Percentiles rank a stretch among this genome's conserved stretches.
These are phyloP conservation scores for Hemisphaericaspora xylofermentans DNA, from an alignment of 1,139 yeast species.

Conservation along the genomic window DNA sequence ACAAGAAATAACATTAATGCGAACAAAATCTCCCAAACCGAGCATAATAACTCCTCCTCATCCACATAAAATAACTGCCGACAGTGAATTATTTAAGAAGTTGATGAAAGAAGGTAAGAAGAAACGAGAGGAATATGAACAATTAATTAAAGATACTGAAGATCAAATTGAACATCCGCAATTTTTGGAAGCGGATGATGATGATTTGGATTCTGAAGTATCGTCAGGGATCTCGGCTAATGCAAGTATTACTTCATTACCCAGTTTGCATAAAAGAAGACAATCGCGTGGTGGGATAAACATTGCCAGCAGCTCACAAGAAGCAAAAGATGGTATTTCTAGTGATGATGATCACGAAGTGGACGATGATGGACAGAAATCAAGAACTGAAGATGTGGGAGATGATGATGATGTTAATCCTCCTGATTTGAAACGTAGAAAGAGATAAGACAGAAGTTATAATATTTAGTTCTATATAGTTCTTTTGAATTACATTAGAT, in stretches of 20 bases:
- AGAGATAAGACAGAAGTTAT: background rate
- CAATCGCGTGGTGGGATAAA: constrained; percentile 33
- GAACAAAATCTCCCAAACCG: constrained; percentile 2
- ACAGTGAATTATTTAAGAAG: constrained; percentile 28
- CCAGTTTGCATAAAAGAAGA: constrained; percentile 14
- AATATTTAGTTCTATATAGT: background rate
- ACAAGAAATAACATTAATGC: constrained; percentile 1
- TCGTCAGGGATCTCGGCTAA: constrained; percentile 9
- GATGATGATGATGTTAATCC: background rate
- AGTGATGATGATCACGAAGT: constrained; percentile 1
- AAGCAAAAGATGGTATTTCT: constrained; percentile 2
- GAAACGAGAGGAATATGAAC: constrained; percentile 26
- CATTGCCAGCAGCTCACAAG: constrained; percentile 7
- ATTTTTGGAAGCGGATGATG: constrained; percentile 32
- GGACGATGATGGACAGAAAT: background rate
- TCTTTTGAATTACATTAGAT: too few species aligned
- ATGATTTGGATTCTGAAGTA: constrained; percentile 18
- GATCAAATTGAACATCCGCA: constrained; percentile 27
- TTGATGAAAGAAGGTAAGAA: constrained; percentile 25
- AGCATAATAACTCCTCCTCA: background rate
- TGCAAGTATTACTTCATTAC: constrained; percentile 11
- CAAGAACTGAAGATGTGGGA: background rate
- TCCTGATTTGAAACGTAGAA: constrained; percentile 2
- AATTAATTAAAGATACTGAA: constrained; percentile 25
- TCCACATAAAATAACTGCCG: constrained; percentile 2